Evolutionary conservation across 2,329 filamentous ascomycete genomes (phyloP).

Genomic region (Aureobasidium sp.): DNA sequence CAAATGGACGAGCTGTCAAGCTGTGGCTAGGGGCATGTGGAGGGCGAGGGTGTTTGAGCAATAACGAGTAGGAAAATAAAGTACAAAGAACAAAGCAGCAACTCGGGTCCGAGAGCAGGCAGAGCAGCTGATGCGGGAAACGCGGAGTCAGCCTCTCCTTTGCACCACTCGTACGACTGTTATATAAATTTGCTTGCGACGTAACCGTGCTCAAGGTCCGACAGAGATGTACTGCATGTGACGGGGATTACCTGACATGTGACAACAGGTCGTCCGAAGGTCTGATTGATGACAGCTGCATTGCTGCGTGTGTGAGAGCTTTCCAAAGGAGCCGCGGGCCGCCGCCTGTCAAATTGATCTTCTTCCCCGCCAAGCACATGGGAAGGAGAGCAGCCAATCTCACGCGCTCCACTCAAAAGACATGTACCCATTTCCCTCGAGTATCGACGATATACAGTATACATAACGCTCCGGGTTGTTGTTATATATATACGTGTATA

Average conservation of each 20-base stretch:
- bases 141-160: slow-evolving; percentile 1
- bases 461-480: not conserved
- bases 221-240: not conserved
- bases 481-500: not conserved
- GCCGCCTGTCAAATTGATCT: not conserved
- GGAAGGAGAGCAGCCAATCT: not conserved
- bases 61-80: not conserved
- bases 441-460: not conserved
- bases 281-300: no score
- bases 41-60: slow-evolving; percentile 4
- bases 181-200: not conserved
- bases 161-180: not conserved
- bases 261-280: not conserved
- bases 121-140: slow-evolving; percentile 10
- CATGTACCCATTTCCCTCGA: not conserved
- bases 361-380: not conserved
- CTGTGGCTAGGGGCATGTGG: not conserved
- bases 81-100: slow-evolving; percentile 7
- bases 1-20: not conserved
- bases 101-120: not conserved
- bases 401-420: not conserved
- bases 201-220: not conserved
- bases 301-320: no score
- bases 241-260: not conserved
- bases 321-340: not conserved